Base-by-base conservation (phyloP, 768 basidiomycete species). In the Hygrophoropsis aurantiaca region DNA sequence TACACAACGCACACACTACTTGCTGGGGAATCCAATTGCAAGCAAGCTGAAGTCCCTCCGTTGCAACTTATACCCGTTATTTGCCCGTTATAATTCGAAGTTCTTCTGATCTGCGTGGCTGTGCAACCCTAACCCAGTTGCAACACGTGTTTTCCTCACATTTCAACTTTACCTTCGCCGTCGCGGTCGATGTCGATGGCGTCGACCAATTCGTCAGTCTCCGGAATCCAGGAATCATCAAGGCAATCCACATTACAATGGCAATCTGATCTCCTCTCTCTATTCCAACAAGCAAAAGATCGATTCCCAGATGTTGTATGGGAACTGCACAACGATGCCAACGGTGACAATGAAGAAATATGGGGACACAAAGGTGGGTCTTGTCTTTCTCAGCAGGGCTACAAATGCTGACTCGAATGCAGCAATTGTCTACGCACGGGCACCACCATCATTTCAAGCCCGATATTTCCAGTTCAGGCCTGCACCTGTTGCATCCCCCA, bases 221-320 rank as follows among this genome's bases (percentile, higher is more conserved):
- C 82, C 2, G 73, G 75, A 5, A 72, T 85, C 19, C 76, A 80
- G 46, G 83, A 90, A 59, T 84, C 87, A 7, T 80, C 82, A 21
- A 72, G 74, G 51, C 72, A 76, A 47, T 90, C 90, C 1, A 90
- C 87, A 0, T 58, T 70, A 4, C 67, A 72, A 15, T 97, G 94
- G 94, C 86, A 90, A 57, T 62, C 65, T n/a, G 85, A 97, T 70
- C 78, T 97, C 4, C 77, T 82, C 47, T 59, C 74, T 5, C 78
- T 97, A 33, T 94, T 92, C 66, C 76, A 78, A 53, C 75, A 84
- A 44, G 87, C 93, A n/a, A 88, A 88, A 66, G 90, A 94, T 51
- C 78, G 91, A 47, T 98, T 94, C 60, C 87, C 90, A n/a, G 95
- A 98, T 70, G 93, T 98, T 42, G 83, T 91, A n/a, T 98, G 95